Base-by-base conservation (phyloP, 345 rosid genomes). In the Psidium friedrichsthalianum region DNA sequence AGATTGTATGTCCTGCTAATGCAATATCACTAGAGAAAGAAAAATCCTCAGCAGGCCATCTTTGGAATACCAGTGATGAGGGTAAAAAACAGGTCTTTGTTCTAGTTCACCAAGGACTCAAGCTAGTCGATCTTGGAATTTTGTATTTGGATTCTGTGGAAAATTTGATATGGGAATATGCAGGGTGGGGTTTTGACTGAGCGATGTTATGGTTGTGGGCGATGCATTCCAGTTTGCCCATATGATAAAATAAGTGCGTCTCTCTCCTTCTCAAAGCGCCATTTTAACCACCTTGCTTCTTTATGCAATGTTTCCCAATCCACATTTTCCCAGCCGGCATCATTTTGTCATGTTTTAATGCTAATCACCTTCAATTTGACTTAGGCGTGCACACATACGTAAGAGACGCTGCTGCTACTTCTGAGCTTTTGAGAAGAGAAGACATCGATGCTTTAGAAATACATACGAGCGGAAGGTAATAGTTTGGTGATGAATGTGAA, bases 161-260 rank as follows among this genome's bases (percentile, higher is more conserved):
- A 54, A n/a, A 55, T 82, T 84, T 58, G 55, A 84, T 5, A 59
- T 69, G 47, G 47, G 47, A 56, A 83, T 61, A 27, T 84, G 87
- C 91, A 91, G 90, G 90, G 92, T 22, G 93, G 95, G 74, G 94
- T 93, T 25, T 86, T 92, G 82, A 90, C 91, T 18, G 95, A 93
- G 83, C 91, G 93, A 36, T 92, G 93, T 85, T 92, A 90, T 87
- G 94, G 95, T 36, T 93, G 95, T 58, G 95, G 94, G 32, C 93
- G 93, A 74, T 93, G 95, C 90, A 88, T 90, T 85, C 94, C 94
- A 8, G 85, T 90, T 56, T 93, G 94, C 87, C 94, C 95, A 5
- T 93, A 90, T 54, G 93, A 93, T 89, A 91, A 90, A 88, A 93
- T 92, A 85, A 91, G 95, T 90, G 42, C 29, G 92, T 85, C 51